Evolutionary conservation across 2,329 filamentous ascomycete species (phyloP).

Genomic region (Bipolaris oryzae): DNA sequence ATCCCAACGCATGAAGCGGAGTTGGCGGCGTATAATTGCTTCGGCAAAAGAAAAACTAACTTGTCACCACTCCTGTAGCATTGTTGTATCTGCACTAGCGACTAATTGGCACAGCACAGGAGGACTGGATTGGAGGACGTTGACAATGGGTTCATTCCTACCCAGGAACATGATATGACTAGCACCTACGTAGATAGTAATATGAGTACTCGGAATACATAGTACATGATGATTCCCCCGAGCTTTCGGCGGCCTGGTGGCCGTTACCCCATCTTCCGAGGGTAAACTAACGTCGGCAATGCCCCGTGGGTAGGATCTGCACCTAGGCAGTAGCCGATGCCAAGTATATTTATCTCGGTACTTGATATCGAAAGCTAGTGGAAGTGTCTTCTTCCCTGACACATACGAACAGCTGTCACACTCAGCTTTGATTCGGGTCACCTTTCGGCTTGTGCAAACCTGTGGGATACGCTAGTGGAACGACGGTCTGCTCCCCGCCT

Average conservation of each 20-base stretch:
- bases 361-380: not conserved
- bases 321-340: not conserved
- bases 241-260: not conserved
- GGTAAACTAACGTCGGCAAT: not conserved
- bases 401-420: too few relatives aligned
- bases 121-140: not conserved
- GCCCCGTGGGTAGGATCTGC: not conserved
- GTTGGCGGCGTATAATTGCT: slow-evolving; percentile 14
- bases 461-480: slow-evolving; percentile 4
- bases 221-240: not conserved
- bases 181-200: slow-evolving; percentile 28
- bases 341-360: not conserved
- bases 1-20: slow-evolving; percentile 15
- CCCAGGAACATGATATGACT: slow-evolving; percentile 8
- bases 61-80: not conserved
- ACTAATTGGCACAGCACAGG: not conserved
- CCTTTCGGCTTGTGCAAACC: not conserved
- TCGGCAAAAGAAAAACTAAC: slow-evolving; percentile 6
- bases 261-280: not conserved
- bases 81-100: not conserved
- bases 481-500: slow-evolving; percentile 18
- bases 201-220: slow-evolving; percentile 7
- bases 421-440: not conserved
- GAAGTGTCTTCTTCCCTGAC: not conserved
- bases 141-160: not conserved